Base-by-base conservation (phyloP, 2,329 filamentous ascomycete species). In the Dactylellina leptospora region DNA sequence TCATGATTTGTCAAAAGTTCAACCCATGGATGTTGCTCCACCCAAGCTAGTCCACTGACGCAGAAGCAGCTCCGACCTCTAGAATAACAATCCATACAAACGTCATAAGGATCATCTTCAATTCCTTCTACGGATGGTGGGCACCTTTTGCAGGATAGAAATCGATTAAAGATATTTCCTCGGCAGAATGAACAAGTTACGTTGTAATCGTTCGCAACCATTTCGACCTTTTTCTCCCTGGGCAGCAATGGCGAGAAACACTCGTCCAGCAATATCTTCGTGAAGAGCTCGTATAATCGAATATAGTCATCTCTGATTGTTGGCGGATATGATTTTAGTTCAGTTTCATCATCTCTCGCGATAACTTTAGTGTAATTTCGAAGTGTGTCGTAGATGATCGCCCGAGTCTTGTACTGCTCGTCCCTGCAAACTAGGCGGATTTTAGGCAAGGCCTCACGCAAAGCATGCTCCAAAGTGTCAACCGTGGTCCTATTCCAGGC, bases 371-470 rank as follows among this genome's bases (percentile, higher is more conserved):
- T 85, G 78, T 97, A 97, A 77, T 92, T 95, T 9, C 89, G 82
- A 2, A 97, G 83, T 0, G 92, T 91, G 78, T 89, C 96, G 79
- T 93, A 96, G 45, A 97, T 84, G 66, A 97, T 97, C 3, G 93
- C 91, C 79, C 97, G 97, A 81, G 96, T 97, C 79, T 97, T 97
- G 83, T 99, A 99, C 79, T 97, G 93, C 79, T 99, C 95, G 75
- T 99, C 95, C 36, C 95, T 90, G 78, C 95, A 97, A 1, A 97
- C 93, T 75, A 97, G 86, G 10, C 92, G 87, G 8, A 93, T 91
- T 76, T 92, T 92, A 0, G 93, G 92, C 1, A 99, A 83, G 0
- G 93, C 92, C 81, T 97, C 95, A 69, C 88, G 85, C 18, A 97
- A 80, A 0, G 93, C 95, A 79, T 96, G 83, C 74, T 93, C 90